Base-by-base conservation (phyloP, 208 protist species). In the Herpetomonas samuelpessoai region DNA sequence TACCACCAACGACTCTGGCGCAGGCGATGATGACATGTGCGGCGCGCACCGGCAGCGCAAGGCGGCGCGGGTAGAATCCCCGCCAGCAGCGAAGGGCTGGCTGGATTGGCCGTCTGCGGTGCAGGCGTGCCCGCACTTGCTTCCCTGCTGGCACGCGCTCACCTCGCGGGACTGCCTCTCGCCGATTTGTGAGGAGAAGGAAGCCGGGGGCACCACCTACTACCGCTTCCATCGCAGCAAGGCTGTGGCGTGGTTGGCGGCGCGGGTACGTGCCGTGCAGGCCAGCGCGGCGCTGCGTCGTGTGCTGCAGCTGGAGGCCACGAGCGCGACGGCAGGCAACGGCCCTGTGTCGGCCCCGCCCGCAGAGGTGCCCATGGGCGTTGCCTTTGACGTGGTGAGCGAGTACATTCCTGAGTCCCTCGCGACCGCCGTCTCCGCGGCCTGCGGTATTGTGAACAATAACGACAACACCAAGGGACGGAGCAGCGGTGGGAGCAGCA, bases 351-450 rank as follows among this genome's bases (percentile, higher is more conserved):
- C 39, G 30, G 3, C 46, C 1, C 25, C 47, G 25, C 10, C 39
- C 10, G 27, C 44, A 21, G 65, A 64, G 19, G 79, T 89, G 19
- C 77, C 82, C 19, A 21, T 81, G 44, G 18, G 65, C 0, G 54
- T 83, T 19, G 73, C 75, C 1, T 81, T 79, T 19, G 71, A 64
- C 18, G 66, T 89, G 25, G 80, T 93, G 7, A 58, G 70, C 18
- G 86, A 93, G 68, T 93, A 93, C 62, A 57, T 88, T 18, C 74
- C 79, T 3, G 65, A 76, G 12, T 50, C 65, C 1, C 52, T 87
- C n/a, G 63, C 65, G 21, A 26, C n/a, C 0, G 73, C 44, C n/a
- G 51, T 79, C 21, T 52, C 69, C 1, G 39, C 29, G 7, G 65
- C 82, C 18, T 84, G 76, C 26, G 81, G 79, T 0, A 12, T 81